phyloP scores from a whole-genome alignment of 2,329 filamentous ascomycete genomes.

The Fusarium chaquense region DNA sequence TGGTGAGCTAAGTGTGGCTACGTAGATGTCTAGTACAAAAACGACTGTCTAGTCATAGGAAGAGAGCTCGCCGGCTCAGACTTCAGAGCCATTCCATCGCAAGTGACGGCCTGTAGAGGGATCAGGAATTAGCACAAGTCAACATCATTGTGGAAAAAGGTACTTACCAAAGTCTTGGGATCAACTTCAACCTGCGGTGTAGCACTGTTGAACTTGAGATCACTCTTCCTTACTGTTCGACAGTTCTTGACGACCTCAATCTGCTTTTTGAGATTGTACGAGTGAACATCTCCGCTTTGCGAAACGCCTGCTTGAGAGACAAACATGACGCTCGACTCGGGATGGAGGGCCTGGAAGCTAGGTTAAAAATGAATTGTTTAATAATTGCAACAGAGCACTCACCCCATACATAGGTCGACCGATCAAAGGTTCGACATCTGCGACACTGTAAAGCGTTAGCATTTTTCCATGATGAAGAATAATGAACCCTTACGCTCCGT shows the following conservation, averaged over 20 bases:
- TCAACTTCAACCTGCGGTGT: not conserved
- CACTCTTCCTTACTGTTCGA: not conserved
- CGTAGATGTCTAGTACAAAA: not conserved
- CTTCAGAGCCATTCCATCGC: not conserved
- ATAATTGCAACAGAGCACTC: not conserved
- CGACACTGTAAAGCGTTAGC: not conserved
- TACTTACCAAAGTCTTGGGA: not conserved
- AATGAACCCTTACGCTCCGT: not conserved
- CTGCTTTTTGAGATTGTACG: not conserved
- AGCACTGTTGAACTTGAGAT: not conserved
- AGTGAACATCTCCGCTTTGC: not conserved
- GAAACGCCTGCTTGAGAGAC: not conserved
- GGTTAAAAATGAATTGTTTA: rapidly evolving
- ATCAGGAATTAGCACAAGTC: not conserved
- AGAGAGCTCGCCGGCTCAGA: not conserved
- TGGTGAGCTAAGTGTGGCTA: not conserved
- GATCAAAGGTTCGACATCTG: not conserved
- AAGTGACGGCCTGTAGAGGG: not conserved
- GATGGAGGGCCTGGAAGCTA: not conserved
- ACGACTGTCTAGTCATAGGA: not conserved
- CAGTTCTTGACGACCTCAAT: not conserved
- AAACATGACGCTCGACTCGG: not conserved
- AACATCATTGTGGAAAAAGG: not conserved
- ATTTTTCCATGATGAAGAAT: rapidly evolving
- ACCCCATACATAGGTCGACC: not conserved